These are phyloP conservation scores for Edaphochlamys debaryana DNA, from an alignment of 139 green algal genomes.

Conservation along the genomic window DNA sequence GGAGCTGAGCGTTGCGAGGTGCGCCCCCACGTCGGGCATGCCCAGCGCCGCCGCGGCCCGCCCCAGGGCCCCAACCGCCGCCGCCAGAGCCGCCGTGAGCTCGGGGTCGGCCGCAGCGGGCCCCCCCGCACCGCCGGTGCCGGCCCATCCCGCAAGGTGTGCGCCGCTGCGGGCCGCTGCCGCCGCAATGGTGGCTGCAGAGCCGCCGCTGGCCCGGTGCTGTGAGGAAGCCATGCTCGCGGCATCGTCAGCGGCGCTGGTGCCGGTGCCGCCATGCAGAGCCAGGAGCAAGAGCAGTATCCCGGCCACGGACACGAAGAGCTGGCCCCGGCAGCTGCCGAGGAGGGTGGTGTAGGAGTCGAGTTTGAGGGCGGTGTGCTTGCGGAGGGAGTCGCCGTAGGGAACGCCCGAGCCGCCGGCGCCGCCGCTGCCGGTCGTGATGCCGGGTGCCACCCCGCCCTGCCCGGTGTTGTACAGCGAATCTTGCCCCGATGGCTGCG, in stretches of 20 bases:
- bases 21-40: conserved; percentile 51
- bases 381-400: conserved; percentile 45
- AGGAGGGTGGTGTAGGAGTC: conserved; percentile 71
- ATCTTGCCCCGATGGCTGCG: too few species aligned
- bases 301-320: conserved; percentile 74
- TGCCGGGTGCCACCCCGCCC: too few species aligned
- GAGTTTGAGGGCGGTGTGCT: conserved; percentile 48
- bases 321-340: conserved; percentile 66
- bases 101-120: background rate
- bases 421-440: background rate
- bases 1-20: conserved; percentile 39
- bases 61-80: conserved; percentile 38
- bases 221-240: background rate
- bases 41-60: conserved; percentile 51
- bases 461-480: too few species aligned
- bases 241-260: conserved; percentile 19
- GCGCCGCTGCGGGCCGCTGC: too few species aligned
- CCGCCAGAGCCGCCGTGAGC: conserved; percentile 6
- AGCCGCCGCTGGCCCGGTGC: background rate
- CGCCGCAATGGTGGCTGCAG: too few species aligned
- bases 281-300: conserved; percentile 80
- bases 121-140: background rate
- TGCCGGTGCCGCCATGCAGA: conserved; percentile 56
- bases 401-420: background rate
- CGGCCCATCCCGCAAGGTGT: too few species aligned